These are phyloP conservation scores for Acanthamoeba quina DNA, from an alignment of 208 protist species.

Conservation along the genomic window DNA sequence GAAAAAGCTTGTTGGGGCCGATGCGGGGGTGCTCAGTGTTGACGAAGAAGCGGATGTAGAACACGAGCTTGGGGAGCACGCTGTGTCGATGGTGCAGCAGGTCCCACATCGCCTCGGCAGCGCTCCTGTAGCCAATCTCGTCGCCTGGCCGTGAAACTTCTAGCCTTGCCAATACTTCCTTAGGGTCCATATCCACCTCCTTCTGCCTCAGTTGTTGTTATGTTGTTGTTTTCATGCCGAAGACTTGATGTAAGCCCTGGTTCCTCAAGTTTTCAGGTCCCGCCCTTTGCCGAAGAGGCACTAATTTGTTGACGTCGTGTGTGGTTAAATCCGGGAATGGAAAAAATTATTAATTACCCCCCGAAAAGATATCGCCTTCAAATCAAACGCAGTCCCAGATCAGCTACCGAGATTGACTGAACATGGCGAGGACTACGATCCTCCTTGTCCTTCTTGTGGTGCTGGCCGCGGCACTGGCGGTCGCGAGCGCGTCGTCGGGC, in stretches of 20 bases:
- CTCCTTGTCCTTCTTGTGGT: not conserved
- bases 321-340: no score
- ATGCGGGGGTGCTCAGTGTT: not conserved
- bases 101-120: not conserved
- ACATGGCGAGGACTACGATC: no score
- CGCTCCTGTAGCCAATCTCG: not conserved
- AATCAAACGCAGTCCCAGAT: no score
- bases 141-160: not conserved
- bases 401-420: no score
- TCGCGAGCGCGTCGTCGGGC: not conserved
- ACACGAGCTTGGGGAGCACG: not conserved
- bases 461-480: not conserved
- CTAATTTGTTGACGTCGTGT: no score
- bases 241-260: no score
- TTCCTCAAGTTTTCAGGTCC: no score
- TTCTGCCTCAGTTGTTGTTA: no score
- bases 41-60: conserved; percentile 22
- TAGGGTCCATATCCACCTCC: not conserved
- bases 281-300: no score
- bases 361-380: no score
- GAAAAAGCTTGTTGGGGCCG: not conserved
- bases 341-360: no score
- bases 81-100: not conserved
- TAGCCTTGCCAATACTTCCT: not conserved
- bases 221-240: no score